Evolutionary conservation across 441 rosid genomes (phyloP).

Genomic region (Rhodomyrtus psidioides): DNA sequence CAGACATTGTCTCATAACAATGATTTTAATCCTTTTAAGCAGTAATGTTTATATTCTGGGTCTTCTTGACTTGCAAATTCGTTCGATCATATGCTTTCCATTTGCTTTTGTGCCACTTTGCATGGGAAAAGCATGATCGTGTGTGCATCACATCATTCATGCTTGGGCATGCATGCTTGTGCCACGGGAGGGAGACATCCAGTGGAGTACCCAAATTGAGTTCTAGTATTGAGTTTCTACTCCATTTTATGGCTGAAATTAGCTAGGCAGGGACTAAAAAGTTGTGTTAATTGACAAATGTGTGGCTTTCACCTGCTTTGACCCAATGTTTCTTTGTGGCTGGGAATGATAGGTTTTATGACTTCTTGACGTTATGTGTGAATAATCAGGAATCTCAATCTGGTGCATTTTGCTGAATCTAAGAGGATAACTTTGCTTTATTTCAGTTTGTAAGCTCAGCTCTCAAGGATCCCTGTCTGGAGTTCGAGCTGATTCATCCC

Average conservation of each 20-base stretch:
- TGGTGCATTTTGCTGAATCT: neutral
- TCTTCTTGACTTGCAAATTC: neutral
- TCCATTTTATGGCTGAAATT: neutral
- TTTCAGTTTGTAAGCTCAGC: constrained; percentile 71
- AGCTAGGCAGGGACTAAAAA: neutral
- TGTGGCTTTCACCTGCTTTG: neutral
- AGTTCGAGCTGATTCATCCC: constrained; percentile 71
- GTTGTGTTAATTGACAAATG: neutral
- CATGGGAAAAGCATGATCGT: neutral
- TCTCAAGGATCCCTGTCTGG: constrained; percentile 72
- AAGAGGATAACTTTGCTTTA: neutral
- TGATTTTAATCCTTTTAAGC: neutral
- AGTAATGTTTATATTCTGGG: neutral
- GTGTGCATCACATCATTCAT: neutral
- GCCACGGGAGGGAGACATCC: neutral
- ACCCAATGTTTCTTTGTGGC: neutral
- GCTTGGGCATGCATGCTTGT: neutral
- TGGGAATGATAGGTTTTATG: neutral
- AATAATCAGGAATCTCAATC: neutral
- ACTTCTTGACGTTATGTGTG: neutral
- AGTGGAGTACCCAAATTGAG: neutral
- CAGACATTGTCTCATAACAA: neutral
- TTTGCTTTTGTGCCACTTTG: neutral
- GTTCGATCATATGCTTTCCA: neutral
- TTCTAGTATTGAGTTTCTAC: neutral